Base-by-base conservation (phyloP, 2,329 filamentous ascomycete species). In the Beauveria medogensis region DNA sequence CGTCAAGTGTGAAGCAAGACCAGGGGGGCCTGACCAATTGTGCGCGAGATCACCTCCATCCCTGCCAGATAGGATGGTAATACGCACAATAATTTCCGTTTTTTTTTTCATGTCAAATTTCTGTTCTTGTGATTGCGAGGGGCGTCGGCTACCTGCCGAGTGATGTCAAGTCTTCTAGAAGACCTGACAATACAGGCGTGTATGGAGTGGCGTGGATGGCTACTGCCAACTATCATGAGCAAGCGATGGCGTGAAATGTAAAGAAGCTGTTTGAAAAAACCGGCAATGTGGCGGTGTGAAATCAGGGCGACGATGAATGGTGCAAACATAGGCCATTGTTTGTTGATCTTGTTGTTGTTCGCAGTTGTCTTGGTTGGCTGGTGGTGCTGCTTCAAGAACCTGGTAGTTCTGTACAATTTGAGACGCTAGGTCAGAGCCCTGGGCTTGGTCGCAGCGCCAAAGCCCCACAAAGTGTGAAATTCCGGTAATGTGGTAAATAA, bases 351-450 rank as follows among this genome's bases (percentile, higher is more conserved):
- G 53, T 59, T 51, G 55, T 41, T 20, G 24, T 52, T 44, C 47
- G 40, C 16, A 10, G 28, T n/a, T 14, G 26, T 10, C 43, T 44
- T 22, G 37, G 47, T 52, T 44, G 20, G 24, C 46, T 48, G 46
- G 46, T 48, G 34, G 43, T 14, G 55, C 44, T 50, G 55, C 18
- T n/a, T 26, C 54, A 46, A 24, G 55, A 48, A 59, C 55, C 55
- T 24, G 55, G 30, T 30, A 30, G 30, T 30, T 12, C 30, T 30
- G 55, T 24, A 16, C 22, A 30, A 40, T 51, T 41, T 59, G 55
- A 59, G 55, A 52, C 55, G 55, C 55, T 59, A 59, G 55, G 55
- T 59, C 37, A 59, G 37, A 59, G 47, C 55, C 55, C 55, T 59
- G 55, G 55, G 12, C 44, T 48, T 59, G 55, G 55, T 44, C 55